Conservation (phyloP, 2,329 filamentous ascomycete species). For the Penicillium sp. region DNA sequence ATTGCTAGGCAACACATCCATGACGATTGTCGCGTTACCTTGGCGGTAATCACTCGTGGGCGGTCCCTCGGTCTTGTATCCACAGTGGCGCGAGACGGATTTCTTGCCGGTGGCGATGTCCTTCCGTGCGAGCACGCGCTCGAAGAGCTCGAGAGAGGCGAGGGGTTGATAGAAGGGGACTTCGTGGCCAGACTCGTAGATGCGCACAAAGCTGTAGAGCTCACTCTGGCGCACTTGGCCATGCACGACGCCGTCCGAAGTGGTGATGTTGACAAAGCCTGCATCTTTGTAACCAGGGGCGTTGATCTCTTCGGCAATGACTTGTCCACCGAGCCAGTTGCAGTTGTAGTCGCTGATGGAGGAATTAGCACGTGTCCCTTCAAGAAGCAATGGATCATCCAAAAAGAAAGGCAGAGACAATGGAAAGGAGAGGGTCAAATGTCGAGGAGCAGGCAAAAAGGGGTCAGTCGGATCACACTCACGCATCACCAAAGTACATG, state of each 20-base stretch:
- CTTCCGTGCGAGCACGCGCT: conserved; percentile 42
- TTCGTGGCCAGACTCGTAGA: conserved; percentile 45
- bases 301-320: conserved; percentile 13
- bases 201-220: conserved; percentile 14
- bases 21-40: conserved; percentile 36
- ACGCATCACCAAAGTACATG: conserved; percentile 29
- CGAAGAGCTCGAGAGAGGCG: conserved; percentile 45
- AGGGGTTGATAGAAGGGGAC: conserved; percentile 53
- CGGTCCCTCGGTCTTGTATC: conserved; percentile 9
- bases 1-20: conserved; percentile 36
- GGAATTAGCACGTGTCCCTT: neutral
- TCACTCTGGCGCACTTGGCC: conserved; percentile 15
- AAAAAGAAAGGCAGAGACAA: neutral
- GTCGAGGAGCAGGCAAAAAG: too few relatives aligned
- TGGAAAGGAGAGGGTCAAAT: neutral
- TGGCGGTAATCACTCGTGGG: conserved; percentile 17
- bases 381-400: neutral
- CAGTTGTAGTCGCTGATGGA: conserved; percentile 22
- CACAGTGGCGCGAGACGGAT: conserved; percentile 3
- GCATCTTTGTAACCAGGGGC: conserved; percentile 11
- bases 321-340: conserved; percentile 17
- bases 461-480: neutral
- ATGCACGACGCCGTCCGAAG: conserved; percentile 13
- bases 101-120: conserved; percentile 47
- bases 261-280: conserved; percentile 15